Base-by-base conservation (phyloP, 768 basidiomycete genomes). In the Phanerodontia chrysosporium region DNA sequence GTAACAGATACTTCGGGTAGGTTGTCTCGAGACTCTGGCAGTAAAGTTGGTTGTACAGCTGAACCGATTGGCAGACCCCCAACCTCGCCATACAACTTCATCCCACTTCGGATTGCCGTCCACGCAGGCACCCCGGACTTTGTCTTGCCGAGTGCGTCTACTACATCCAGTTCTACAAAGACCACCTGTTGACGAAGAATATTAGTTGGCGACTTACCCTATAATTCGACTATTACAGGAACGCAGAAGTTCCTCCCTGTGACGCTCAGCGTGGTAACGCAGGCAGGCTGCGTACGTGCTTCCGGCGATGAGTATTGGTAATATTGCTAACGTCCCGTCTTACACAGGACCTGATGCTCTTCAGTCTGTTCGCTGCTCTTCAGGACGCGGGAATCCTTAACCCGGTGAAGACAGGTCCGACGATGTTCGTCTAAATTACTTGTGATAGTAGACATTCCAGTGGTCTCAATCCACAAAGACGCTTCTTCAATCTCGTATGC, bases 231-330 rank as follows among this genome's bases (percentile, higher is more conserved):
- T 0, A 66, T 71, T 52, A 70, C 63, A 2, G 61, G 64, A 7
- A 57, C 58, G 21, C 61, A 58, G 2, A 69, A 71, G 61, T 64
- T 57, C 49, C 63, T 71, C n/a, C 70, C 70, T 0, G 70, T 71
- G 1, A 69, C 70, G 32, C 32, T 71, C 24, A 68, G 67, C 45
- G 67, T 71, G 58, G 32, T 71, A 9, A 61, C 67, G 12, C 63
- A 66, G n/a, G 68, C 67, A 44, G 58, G 57, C 45, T 71, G 70
- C 46, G 69, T 70, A 42, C 63, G 69, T 62, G 18, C 21, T 27
- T 22, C 12, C 18, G 1, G 24, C 14, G 24, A 5, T 48, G 3
- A 6, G 22, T 8, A 22, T 22, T 18, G 39, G 6, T 48, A 5
- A 6, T 13, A 5, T 6, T 12, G 13, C 46, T 48, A 3, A 48